Evolutionary conservation across 345 rosid genomes (phyloP), one percentile per base, ranked within the genome.

Genomic region (Salix viminalis): DNA sequence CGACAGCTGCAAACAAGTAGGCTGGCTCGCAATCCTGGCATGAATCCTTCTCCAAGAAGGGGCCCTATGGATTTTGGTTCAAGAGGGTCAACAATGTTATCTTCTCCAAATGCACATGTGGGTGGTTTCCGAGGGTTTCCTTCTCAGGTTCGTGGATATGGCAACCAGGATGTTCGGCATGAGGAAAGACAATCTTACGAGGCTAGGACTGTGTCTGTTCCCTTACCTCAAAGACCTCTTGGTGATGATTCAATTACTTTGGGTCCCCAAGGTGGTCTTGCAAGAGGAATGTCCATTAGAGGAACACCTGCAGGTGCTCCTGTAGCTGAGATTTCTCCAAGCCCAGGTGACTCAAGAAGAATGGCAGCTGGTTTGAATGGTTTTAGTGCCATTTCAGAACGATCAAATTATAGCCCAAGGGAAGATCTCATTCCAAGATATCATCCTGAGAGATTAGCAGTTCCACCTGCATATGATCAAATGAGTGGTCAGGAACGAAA

Each of bases 221-320:
- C 98, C 73, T 86, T 93, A 83, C 88, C 94, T 79, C 94, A 91
- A 78, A 88, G 95, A 79, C 81, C 89, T 48, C 70, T 79, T 24
- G 90, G 90, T 32, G 97, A 91, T 65, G 97, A 90, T 79, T 82
- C 94, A 41, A 91, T 94, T 60, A 96, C 92, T 60, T 84, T 92
- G 85, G 98, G 95, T 5, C 99, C 99, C 54, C 99, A 96, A 83
- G 99, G 99, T 74, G 98, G 97, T 67, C 99, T 96, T 79, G 97
- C 91, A 39, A 88, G 91, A 81, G 97, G 97, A 75, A 90, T 96
- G 94, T 91, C 98, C 61, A 82, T 72, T 71, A 91, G 94, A 85
- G 95, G 91, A 79, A 79, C 87, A 18, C 79, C 88, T 46, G 79
- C 87, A 15, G 77, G 81, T 69, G 23, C 83, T 80, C 69, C 80